Evolutionary conservation across 192 early-diverging fungal genomes (phyloP).

Genomic region (Lunasporangiospora selenospora): DNA sequence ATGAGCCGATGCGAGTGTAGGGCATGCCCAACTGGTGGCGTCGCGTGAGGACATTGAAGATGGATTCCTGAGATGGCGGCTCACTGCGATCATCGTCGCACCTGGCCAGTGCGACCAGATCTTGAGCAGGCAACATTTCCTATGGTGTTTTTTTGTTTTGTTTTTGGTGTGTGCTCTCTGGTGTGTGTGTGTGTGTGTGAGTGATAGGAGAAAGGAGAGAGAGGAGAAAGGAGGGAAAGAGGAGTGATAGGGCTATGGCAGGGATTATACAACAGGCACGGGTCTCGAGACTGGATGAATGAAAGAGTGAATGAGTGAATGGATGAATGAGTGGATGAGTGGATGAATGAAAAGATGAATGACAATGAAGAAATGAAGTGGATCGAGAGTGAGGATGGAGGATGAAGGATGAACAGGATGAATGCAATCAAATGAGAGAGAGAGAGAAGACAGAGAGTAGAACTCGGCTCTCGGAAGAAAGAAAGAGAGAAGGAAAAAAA

Average conservation of each 20-base stretch:
- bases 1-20: constrained; percentile 59
- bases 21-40: constrained; percentile 51
- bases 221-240: background rate
- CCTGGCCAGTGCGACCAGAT: constrained; percentile 42
- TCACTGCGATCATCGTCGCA: constrained; percentile 24
- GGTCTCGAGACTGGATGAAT: background rate
- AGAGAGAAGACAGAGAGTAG: background rate
- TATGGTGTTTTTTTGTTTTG: background rate
- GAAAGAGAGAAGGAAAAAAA: background rate
- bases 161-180: background rate
- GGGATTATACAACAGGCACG: background rate
- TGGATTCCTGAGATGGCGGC: constrained; percentile 25
- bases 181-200: background rate
- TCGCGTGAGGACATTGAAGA: constrained; percentile 29
- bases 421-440: background rate
- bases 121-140: constrained; percentile 29
- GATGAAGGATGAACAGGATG: background rate
- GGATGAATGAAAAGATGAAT: background rate
- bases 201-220: background rate
- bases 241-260: background rate
- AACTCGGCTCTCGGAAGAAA: too few relatives aligned
- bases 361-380: too few relatives aligned
- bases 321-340: background rate
- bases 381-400: constrained; percentile 11
- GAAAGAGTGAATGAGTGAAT: background rate